These are phyloP conservation scores for Rhizopus sp. DNA, from an alignment of 371 early-diverging fungal genomes.

Conservation along the genomic window DNA sequence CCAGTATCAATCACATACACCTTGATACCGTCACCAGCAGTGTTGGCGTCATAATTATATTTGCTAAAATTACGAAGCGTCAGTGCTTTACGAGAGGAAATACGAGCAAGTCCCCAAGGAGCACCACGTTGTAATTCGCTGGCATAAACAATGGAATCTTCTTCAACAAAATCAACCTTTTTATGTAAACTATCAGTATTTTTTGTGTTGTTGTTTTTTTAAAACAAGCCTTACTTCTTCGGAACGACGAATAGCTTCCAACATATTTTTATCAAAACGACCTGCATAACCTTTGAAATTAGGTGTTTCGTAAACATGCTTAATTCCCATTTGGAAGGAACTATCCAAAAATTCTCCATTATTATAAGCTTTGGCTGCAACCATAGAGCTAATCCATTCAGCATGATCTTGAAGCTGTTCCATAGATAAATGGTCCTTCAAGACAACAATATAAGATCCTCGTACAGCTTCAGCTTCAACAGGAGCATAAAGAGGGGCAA, in stretches of 20 bases:
- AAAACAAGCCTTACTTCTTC: constrained; percentile 36
- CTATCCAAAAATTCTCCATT: constrained; percentile 26
- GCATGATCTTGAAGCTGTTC: constrained; percentile 31
- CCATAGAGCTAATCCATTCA: constrained; percentile 37
- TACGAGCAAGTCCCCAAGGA: constrained; percentile 91
- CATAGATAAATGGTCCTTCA: constrained; percentile 60
- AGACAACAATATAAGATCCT: constrained; percentile 85
- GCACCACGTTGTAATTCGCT: constrained; percentile 71
- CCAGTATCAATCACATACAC: constrained; percentile 65
- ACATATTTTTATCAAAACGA: constrained; percentile 63
- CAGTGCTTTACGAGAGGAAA: constrained; percentile 75
- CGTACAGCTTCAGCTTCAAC: constrained; percentile 66
- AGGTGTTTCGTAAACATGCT: constrained; percentile 74
- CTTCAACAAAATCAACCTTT: constrained; percentile 88
- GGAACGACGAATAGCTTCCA: constrained; percentile 69
- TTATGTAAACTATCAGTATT: not conserved
- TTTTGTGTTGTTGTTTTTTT: not conserved
- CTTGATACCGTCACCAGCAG: constrained; percentile 61
- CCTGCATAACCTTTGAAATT: constrained; percentile 83
- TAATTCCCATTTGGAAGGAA: constrained; percentile 50
- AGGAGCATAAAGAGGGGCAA: constrained; percentile 70
- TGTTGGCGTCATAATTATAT: constrained; percentile 62
- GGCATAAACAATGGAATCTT: constrained; percentile 82
- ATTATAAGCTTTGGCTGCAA: constrained; percentile 19
- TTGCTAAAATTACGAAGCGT: constrained; percentile 65